Percentiles rank a stretch among this genome's conserved stretches.
phyloP scores from a whole-genome alignment of 352 stramenopile genomes.

The Pythium aquatile region DNA sequence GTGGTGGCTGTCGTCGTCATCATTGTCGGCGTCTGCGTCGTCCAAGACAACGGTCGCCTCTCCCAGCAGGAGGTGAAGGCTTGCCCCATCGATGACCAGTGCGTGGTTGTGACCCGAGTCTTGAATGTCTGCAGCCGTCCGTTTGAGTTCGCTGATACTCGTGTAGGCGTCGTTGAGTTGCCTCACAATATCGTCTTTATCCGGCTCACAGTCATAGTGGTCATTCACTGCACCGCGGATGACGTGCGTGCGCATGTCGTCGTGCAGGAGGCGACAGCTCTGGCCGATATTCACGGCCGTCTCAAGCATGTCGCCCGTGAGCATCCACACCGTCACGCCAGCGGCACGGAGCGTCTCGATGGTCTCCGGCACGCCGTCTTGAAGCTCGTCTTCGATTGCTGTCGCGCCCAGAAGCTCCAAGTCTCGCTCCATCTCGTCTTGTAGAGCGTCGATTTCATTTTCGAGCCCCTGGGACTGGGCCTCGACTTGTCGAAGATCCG shows the following conservation, averaged over 20 bases:
- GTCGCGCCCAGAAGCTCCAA: constrained; percentile 71
- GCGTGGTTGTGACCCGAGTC: constrained; percentile 47
- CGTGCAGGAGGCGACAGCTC: constrained; percentile 78
- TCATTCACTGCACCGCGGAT: constrained; percentile 60
- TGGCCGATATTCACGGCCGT: constrained; percentile 87
- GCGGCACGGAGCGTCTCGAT: constrained; percentile 69
- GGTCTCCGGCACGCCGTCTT: constrained; percentile 73
- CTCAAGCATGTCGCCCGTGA: constrained; percentile 87
- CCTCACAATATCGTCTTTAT: constrained; percentile 12
- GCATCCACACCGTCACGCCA: constrained; percentile 80
- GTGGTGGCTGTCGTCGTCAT: constrained; percentile 45
- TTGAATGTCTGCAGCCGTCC: neutral
- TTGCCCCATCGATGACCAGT: constrained; percentile 94
- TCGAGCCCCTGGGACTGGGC: constrained; percentile 48
- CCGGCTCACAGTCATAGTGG: constrained; percentile 23
- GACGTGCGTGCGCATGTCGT: constrained; percentile 90
- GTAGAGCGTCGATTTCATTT: constrained; percentile 58
- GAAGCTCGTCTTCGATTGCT: constrained; percentile 82
- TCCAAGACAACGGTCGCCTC: neutral
- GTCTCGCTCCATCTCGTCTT: constrained; percentile 71
- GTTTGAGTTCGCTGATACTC: neutral
- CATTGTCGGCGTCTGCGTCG: constrained; percentile 29
- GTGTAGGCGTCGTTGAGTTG: constrained; percentile 17
- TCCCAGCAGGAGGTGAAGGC: constrained; percentile 70
- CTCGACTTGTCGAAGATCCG: constrained; percentile 64